Evolutionary conservation across 1,284 basidiomycete genomes (phyloP).

Genomic region (Sanghuangporus sanghuang): DNA sequence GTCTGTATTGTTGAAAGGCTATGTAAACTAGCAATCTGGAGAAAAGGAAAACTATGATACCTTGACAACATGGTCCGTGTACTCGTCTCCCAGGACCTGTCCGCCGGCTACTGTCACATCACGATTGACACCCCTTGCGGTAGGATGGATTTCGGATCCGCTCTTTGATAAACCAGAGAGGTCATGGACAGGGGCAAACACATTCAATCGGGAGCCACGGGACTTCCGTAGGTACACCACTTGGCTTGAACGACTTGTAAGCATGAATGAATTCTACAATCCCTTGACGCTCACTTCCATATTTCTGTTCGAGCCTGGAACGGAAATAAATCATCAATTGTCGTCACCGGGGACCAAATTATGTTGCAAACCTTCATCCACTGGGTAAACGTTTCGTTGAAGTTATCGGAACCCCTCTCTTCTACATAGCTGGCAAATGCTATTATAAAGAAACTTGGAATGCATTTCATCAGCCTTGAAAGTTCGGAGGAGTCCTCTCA

Average conservation of each 20-base stretch:
- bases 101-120: conserved; percentile 79
- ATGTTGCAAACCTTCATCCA: conserved; percentile 73
- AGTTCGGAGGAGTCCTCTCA: not conserved
- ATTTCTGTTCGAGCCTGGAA: conserved; percentile 80
- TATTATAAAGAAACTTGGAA: conserved; percentile 88
- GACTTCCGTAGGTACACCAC: conserved; percentile 80
- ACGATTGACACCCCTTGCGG: conserved; percentile 63
- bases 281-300: conserved; percentile 67
- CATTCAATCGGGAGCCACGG: conserved; percentile 71
- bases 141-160: conserved; percentile 46
- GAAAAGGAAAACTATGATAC: conserved; percentile 32
- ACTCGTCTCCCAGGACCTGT: conserved; percentile 88
- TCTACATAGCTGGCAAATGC: conserved; percentile 93
- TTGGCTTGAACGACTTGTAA: conserved; percentile 47
- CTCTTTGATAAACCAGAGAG: conserved; percentile 73
- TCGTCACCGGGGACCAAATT: not conserved
- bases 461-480: not conserved
- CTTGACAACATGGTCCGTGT: conserved; percentile 89
- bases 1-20: conserved; percentile 42
- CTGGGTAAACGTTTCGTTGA: conserved; percentile 72
- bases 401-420: conserved; percentile 51
- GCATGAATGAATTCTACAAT: not conserved
- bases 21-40: not conserved
- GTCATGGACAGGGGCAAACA: conserved; percentile 88
- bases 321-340: conserved; percentile 7